These are phyloP conservation scores for Exophiala sideris DNA, from an alignment of 2,329 filamentous ascomycete species.

Conservation along the genomic window DNA sequence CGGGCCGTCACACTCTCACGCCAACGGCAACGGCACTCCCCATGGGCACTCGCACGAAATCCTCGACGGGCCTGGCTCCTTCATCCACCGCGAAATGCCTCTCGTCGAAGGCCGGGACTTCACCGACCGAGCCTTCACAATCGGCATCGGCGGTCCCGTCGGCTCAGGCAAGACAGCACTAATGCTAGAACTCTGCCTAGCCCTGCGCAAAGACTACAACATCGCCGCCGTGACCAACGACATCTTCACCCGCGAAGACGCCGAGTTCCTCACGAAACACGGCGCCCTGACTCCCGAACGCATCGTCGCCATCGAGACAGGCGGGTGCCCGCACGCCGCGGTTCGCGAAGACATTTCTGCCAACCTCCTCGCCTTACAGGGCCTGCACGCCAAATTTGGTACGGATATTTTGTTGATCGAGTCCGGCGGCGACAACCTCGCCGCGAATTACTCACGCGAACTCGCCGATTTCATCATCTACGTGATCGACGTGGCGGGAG, in stretches of 20 bases:
- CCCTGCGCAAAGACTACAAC: slow-evolving; percentile 74
- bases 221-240: slow-evolving; percentile 79
- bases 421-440: slow-evolving; percentile 91
- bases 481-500: slow-evolving; percentile 93
- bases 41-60: slow-evolving; percentile 97
- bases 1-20: slow-evolving; percentile 36
- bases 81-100: slow-evolving; percentile 85
- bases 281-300: slow-evolving; percentile 75
- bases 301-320: slow-evolving; percentile 95
- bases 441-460: slow-evolving; percentile 93
- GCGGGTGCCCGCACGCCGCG: slow-evolving; percentile 93
- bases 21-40: slow-evolving; percentile 47
- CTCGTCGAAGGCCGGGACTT: slow-evolving; percentile 85
- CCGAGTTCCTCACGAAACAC: slow-evolving; percentile 90
- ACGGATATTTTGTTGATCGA: slow-evolving; percentile 91
- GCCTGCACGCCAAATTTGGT: slow-evolving; percentile 74
- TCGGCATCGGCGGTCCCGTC: slow-evolving; percentile 97
- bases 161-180: slow-evolving; percentile 96
- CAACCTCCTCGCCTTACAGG: slow-evolving; percentile 88
- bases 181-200: slow-evolving; percentile 88
- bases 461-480: slow-evolving; percentile 98
- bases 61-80: slow-evolving; percentile 88
- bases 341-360: slow-evolving; percentile 94
- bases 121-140: slow-evolving; percentile 84
- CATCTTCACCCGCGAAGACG: slow-evolving; percentile 67